Percentiles rank a stretch among this genome's conserved stretches.
Evolutionary conservation across 306 rosid species (phyloP).

Genomic region (Abrus pulchellus): DNA sequence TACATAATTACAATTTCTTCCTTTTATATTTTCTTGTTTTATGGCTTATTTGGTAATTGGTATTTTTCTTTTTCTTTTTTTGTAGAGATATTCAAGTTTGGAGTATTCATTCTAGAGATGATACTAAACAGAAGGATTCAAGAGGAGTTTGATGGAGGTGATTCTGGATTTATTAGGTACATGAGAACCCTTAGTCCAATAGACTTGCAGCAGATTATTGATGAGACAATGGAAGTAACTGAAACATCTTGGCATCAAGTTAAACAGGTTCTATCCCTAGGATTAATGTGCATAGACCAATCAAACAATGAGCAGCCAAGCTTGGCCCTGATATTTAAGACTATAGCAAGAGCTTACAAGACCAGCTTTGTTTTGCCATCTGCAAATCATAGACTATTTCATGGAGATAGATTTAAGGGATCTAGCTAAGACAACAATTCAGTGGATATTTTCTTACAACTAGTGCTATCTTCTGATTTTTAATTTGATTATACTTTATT

Average conservation of each 20-base stretch:
- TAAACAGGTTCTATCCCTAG: conserved; percentile 53
- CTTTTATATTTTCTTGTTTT: neutral
- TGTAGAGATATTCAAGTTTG: conserved; percentile 65
- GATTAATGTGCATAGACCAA: conserved; percentile 64
- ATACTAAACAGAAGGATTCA: conserved; percentile 46
- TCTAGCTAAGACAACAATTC: conserved; percentile 29
- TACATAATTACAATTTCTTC: neutral
- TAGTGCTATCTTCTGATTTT: neutral
- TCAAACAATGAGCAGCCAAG: conserved; percentile 51
- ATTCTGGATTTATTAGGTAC: conserved; percentile 54
- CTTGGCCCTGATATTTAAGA: conserved; percentile 48
- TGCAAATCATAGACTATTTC: conserved; percentile 45
- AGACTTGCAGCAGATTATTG: conserved; percentile 55
- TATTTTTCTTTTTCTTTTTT: neutral
- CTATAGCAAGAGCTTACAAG: conserved; percentile 55
- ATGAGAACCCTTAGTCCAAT: conserved; percentile 56
- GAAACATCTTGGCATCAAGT: conserved; percentile 55
- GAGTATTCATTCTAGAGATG: conserved; percentile 66
- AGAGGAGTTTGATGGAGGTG: conserved; percentile 55
- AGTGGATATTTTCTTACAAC: neutral
- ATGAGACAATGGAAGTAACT: conserved; percentile 59
- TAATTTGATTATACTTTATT: neutral
- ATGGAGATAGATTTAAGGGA: conserved; percentile 53
- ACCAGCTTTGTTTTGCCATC: conserved; percentile 47
- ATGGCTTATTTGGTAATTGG: conserved; percentile 15